Conservation (phyloP, 2,329 filamentous ascomycete species). For the Nemania serpens region DNA sequence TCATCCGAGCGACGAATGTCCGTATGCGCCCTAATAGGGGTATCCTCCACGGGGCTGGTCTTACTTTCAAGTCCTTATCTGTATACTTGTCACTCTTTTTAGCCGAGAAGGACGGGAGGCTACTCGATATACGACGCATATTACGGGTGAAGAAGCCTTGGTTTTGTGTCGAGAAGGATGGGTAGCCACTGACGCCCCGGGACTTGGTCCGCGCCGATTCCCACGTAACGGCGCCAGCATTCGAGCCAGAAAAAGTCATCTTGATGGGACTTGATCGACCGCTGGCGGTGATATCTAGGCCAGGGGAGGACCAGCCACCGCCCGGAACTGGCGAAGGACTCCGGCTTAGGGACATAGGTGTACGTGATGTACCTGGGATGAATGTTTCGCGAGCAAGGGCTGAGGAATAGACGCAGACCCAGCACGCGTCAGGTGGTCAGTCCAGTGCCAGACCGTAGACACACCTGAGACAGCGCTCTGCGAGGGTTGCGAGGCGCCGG, state of each 20-base stretch:
- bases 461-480: slow-evolving; percentile 63
- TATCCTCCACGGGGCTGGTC: slow-evolving; percentile 60
- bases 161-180: slow-evolving; percentile 79
- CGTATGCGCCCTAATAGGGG: slow-evolving; percentile 54
- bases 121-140: slow-evolving; percentile 79
- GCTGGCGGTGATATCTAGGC: slow-evolving; percentile 70
- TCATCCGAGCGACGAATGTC: slow-evolving; percentile 54
- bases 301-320: slow-evolving; percentile 88
- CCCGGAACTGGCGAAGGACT: slow-evolving; percentile 84
- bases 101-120: slow-evolving; percentile 73
- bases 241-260: slow-evolving; percentile 52
- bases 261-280: slow-evolving; percentile 69
- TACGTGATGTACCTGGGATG: slow-evolving; percentile 57
- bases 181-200: slow-evolving; percentile 73
- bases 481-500: slow-evolving; percentile 44
- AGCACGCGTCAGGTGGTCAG: slow-evolving; percentile 14
- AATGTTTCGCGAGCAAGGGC: slow-evolving; percentile 13
- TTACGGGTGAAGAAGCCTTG: slow-evolving; percentile 87
- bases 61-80: slow-evolving; percentile 75
- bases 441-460: slow-evolving; percentile 36
- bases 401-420: slow-evolving; percentile 19
- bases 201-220: slow-evolving; percentile 80
- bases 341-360: slow-evolving; percentile 80
- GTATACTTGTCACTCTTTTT: slow-evolving; percentile 56
- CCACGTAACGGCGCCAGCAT: slow-evolving; percentile 72